Base-by-base conservation (phyloP, 2,329 filamentous ascomycete genomes). In the Emericellopsis cladophorae region DNA sequence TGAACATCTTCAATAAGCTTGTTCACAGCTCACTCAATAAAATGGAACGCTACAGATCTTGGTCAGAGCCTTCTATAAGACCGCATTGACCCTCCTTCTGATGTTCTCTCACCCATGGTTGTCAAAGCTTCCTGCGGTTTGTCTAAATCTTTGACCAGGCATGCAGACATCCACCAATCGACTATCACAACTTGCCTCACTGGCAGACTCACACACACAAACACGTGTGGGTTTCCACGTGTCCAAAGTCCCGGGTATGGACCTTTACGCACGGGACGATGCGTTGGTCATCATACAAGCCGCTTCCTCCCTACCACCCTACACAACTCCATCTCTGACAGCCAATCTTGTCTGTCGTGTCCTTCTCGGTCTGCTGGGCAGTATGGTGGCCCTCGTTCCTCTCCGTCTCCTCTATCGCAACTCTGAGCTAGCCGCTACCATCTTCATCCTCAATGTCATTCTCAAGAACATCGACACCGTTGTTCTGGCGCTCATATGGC, bases 401-500 rank as follows among this genome's bases (percentile, higher is more conserved):
- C 57, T 76, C 3, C 60, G 61, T 4, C 58, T 74, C 0, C 65
- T 79, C 31, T 61, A 60, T 51, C 61, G 64, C 34, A 70, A 73
- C 42, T 66, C 71, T 18, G 74, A 78, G 52, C 64, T 76, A 43
- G 66, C 70, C 2, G 73, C 70, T 31, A 59, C 62, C 44, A 56
- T 72, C 40, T 63, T 75, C 48, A 67, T 75, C 46, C 40, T 56
- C 49, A 63, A 59, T 42, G 58, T 69, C 44, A 57, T 65, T 42
- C 18, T 70, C 40, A 51, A 64, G 50, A 74, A 74, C 54, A n/a
- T 68, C 34, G 51, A 67, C 41, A 68, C 66, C 37, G 52, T 71
- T 41, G 24, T 70, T 57, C 72, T 71, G 54, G 56, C 71, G 1
- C 57, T 72, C 22, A 60, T 75, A 46, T 79, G 74, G 74, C 64